Conservation (phyloP, 352 stramenopile genomes). For the Blastocystis sp. region DNA sequence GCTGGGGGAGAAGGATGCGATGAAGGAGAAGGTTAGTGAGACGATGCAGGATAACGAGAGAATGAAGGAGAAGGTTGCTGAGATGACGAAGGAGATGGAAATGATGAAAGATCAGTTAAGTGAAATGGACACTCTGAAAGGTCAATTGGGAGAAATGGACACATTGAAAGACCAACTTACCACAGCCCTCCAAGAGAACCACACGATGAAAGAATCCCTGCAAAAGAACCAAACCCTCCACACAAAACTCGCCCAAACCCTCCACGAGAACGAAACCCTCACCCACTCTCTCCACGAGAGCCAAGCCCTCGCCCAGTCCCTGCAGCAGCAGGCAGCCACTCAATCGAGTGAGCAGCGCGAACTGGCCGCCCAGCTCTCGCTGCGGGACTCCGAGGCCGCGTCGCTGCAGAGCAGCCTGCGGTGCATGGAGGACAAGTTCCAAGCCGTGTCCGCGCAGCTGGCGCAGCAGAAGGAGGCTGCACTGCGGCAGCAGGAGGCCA, state of each 20-base stretch:
- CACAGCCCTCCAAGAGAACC: not conserved
- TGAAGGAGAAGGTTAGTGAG: too few species aligned
- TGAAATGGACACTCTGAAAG: not conserved
- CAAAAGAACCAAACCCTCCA: too few species aligned
- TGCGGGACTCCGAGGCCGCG: not conserved
- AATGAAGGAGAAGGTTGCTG: too few species aligned
- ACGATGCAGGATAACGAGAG: too few species aligned
- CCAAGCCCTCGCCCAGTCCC: too few species aligned
- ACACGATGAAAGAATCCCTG: not conserved
- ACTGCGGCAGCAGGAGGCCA: not conserved
- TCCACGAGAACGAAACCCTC: too few species aligned
- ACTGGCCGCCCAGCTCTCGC: not conserved
- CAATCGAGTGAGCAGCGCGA: not conserved
- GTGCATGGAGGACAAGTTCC: conserved; percentile 31
- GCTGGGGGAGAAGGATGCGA: too few species aligned
- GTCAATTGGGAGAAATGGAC: not conserved
- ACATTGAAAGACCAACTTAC: not conserved
- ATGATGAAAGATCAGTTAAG: not conserved
- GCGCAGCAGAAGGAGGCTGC: not conserved
- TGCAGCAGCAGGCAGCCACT: too few species aligned
- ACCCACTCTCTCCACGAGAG: too few species aligned
- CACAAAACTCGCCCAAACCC: too few species aligned
- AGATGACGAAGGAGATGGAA: not conserved
- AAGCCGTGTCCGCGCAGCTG: not conserved
- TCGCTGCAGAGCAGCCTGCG: not conserved